Conservation (phyloP, 768 basidiomycete genomes). For the Zangia roseola region DNA sequence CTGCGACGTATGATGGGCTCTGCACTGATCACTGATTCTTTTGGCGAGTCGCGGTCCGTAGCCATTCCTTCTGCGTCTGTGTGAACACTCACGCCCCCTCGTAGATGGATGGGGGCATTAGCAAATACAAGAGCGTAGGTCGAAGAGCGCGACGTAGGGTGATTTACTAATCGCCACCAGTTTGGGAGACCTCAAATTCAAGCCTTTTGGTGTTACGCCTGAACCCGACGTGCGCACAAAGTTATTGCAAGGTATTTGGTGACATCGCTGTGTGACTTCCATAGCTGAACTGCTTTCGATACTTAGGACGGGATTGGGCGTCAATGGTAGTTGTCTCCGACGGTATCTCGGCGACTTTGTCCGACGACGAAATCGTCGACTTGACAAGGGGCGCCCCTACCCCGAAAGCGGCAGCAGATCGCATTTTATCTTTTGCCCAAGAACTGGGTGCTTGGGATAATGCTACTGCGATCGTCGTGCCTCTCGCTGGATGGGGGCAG, state of each 20-base stretch:
- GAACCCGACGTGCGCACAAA: conserved; percentile 85
- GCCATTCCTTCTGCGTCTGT: not conserved
- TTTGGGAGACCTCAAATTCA: conserved; percentile 86
- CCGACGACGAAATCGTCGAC: conserved; percentile 94
- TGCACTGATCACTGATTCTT: conserved; percentile 88
- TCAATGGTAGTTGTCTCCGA: conserved; percentile 91
- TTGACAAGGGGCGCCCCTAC: conserved; percentile 69
- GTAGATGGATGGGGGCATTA: conserved; percentile 91
- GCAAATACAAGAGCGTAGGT: conserved; percentile 87
- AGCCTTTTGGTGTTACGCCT: conserved; percentile 87
- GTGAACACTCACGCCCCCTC: not conserved
- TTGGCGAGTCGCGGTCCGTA: conserved; percentile 81
- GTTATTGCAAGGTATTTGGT: conserved; percentile 63
- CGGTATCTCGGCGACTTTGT: conserved; percentile 86
- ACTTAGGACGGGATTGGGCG: conserved; percentile 77
- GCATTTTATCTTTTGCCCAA: conserved; percentile 83
- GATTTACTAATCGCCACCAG: conserved; percentile 37
- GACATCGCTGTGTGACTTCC: not conserved
- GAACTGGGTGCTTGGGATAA: conserved; percentile 86
- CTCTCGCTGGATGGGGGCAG: conserved; percentile 89
- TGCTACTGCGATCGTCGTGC: conserved; percentile 86
- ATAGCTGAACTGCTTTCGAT: not conserved
- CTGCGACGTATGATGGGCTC: conserved; percentile 89
- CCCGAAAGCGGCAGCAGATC: conserved; percentile 79
- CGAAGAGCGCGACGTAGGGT: not conserved